These are phyloP conservation scores for Globomyces pollinis-pini DNA, from an alignment of 192 early-diverging fungal species.

Conservation along the genomic window DNA sequence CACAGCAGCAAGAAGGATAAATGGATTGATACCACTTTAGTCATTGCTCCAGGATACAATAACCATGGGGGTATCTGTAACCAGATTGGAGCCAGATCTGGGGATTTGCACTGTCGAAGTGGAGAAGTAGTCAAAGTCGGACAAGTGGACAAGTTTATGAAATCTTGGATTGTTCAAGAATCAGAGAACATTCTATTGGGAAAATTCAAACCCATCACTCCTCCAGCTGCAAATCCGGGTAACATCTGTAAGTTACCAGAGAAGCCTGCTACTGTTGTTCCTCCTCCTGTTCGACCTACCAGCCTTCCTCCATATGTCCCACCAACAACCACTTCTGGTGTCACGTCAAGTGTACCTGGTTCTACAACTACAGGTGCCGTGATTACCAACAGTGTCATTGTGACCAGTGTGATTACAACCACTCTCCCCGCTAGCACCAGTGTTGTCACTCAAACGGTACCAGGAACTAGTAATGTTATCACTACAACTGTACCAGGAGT, in stretches of 20 bases:
- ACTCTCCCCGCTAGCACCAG: neutral
- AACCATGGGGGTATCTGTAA: conserved; percentile 8
- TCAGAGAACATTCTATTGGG: neutral
- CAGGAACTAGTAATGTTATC: neutral
- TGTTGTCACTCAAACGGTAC: neutral
- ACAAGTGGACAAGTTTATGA: neutral
- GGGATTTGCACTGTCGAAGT: neutral
- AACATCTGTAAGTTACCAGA: conserved; percentile 3
- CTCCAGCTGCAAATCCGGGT: neutral
- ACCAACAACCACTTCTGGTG: neutral
- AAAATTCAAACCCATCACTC: neutral
- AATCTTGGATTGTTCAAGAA: conserved; percentile 1
- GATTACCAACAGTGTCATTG: neutral
- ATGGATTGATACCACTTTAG: neutral
- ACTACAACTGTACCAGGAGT: neutral
- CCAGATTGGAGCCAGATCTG: neutral
- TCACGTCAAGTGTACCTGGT: neutral
- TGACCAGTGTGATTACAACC: conserved; percentile 1
- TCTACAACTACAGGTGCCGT: neutral
- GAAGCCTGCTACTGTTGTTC: neutral
- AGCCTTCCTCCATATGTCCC: conserved; percentile 5
- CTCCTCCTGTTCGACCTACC: neutral
- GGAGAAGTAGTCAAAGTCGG: neutral
- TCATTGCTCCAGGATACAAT: neutral
- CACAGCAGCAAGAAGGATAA: neutral